Evolutionary conservation across 2,329 filamentous ascomycete species (phyloP).

Genomic region (Iodosphaeria phyllophila): DNA sequence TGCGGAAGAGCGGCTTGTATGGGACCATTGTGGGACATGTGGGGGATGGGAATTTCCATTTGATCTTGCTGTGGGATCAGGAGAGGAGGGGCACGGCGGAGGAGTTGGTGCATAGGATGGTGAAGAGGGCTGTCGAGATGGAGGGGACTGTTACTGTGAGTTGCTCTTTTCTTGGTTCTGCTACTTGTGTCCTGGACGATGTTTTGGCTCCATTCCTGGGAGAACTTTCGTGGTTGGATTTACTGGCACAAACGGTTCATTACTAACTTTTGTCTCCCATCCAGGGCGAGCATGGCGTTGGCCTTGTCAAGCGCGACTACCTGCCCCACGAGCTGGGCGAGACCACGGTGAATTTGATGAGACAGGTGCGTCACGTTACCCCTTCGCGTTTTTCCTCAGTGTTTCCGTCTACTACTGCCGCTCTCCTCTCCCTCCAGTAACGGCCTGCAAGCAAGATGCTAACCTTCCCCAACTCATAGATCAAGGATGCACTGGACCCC

Average conservation of each 20-base stretch:
- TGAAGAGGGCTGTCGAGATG: slow-evolving; percentile 67
- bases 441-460: slow-evolving; percentile 2
- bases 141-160: slow-evolving; percentile 63
- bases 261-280: neutral
- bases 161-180: slow-evolving; percentile 1
- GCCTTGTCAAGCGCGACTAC: slow-evolving; percentile 71
- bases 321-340: slow-evolving; percentile 60
- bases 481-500: slow-evolving; percentile 68
- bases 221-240: neutral
- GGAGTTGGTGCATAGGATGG: slow-evolving; percentile 62
- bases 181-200: too few relatives aligned
- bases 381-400: neutral
- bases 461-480: slow-evolving; percentile 20
- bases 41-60: slow-evolving; percentile 65
- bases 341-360: slow-evolving; percentile 63
- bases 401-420: neutral
- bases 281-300: slow-evolving; percentile 65
- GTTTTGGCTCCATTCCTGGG: slow-evolving; percentile 1
- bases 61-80: slow-evolving; percentile 43
- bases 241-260: slow-evolving; percentile 2
- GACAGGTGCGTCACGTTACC: slow-evolving; percentile 35
- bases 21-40: slow-evolving; percentile 53
- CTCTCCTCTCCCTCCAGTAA: neutral
- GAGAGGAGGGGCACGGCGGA: slow-evolving; percentile 48
- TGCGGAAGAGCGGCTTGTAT: slow-evolving; percentile 34